These are phyloP conservation scores for Ceratobasidium papillatum DNA, from an alignment of 1,284 basidiomycete genomes.

Conservation along the genomic window DNA sequence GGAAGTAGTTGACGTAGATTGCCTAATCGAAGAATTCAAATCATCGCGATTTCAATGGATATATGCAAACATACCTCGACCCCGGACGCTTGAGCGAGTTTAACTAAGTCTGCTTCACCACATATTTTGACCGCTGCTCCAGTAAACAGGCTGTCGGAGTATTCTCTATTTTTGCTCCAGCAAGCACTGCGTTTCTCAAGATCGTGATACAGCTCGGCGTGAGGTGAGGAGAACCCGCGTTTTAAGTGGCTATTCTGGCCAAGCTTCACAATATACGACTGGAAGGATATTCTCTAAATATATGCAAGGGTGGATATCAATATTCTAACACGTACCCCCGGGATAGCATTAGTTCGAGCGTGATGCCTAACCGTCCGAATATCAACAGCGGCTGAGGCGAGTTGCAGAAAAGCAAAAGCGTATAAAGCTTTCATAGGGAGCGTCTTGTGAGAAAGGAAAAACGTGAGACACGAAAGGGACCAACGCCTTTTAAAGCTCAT, in stretches of 20 bases:
- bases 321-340: too few species aligned
- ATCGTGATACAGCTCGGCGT: constrained; percentile 32
- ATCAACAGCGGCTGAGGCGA: too few species aligned
- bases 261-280: constrained; percentile 37
- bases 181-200: not conserved
- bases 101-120: constrained; percentile 14
- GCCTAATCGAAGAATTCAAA: not conserved
- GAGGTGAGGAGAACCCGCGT: constrained; percentile 27
- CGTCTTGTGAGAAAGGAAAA: too few species aligned
- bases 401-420: too few species aligned
- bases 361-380: too few species aligned
- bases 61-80: not conserved
- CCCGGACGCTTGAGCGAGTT: constrained; percentile 8
- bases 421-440: too few species aligned
- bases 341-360: too few species aligned
- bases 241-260: not conserved
- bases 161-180: constrained; percentile 13
- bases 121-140: constrained; percentile 29
- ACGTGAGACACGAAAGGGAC: too few species aligned
- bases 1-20: not conserved
- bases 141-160: not conserved
- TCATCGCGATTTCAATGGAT: too few species aligned
- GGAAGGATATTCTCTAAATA: too few species aligned
- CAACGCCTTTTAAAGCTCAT: too few species aligned
- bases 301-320: too few species aligned